Evolutionary conservation across 1,284 basidiomycete genomes (phyloP).

Genomic region (Trametes polyzona): DNA sequence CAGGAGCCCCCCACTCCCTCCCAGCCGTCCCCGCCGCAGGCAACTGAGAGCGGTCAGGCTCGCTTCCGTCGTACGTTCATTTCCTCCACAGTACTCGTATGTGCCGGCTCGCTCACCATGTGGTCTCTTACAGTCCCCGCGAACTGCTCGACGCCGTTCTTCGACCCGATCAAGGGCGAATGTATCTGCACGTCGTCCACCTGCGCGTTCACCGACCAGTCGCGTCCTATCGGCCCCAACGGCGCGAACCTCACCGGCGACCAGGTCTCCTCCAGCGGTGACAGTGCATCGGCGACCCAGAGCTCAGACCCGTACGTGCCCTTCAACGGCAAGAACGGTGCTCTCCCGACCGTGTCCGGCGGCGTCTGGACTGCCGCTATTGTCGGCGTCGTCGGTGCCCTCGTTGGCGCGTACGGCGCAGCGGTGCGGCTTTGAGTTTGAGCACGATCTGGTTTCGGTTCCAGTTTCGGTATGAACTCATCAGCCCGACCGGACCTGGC

Average conservation of each 20-base stretch:
- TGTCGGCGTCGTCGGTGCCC: slow-evolving; percentile 26
- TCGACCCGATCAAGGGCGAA: slow-evolving; percentile 70
- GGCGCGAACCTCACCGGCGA: slow-evolving; percentile 72
- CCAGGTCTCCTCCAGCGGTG: slow-evolving; percentile 43
- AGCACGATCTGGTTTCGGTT: not conserved
- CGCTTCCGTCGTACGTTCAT: slow-evolving; percentile 57
- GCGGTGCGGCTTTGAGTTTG: slow-evolving; percentile 20
- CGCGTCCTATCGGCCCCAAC: slow-evolving; percentile 75
- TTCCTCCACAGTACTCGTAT: not conserved
- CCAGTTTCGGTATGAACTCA: not conserved
- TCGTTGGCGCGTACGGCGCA: slow-evolving; percentile 25
- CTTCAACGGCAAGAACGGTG: slow-evolving; percentile 50
- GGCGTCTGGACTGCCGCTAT: slow-evolving; percentile 22
- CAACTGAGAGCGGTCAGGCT: slow-evolving; percentile 44
- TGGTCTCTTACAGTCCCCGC: slow-evolving; percentile 50
- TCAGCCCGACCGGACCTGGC: not conserved
- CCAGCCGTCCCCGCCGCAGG: slow-evolving; percentile 70
- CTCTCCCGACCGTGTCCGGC: slow-evolving; percentile 5
- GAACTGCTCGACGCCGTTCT: slow-evolving; percentile 81
- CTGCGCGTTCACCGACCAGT: slow-evolving; percentile 67
- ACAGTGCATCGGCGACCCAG: slow-evolving; percentile 25
- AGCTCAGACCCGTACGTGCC: slow-evolving; percentile 46
- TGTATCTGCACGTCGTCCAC: slow-evolving; percentile 62
- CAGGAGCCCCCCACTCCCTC: slow-evolving; percentile 51
- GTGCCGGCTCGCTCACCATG: not conserved